Evolutionary conservation across 257 asterid species (phyloP).

Genomic region (Penstemon davidsonii): DNA sequence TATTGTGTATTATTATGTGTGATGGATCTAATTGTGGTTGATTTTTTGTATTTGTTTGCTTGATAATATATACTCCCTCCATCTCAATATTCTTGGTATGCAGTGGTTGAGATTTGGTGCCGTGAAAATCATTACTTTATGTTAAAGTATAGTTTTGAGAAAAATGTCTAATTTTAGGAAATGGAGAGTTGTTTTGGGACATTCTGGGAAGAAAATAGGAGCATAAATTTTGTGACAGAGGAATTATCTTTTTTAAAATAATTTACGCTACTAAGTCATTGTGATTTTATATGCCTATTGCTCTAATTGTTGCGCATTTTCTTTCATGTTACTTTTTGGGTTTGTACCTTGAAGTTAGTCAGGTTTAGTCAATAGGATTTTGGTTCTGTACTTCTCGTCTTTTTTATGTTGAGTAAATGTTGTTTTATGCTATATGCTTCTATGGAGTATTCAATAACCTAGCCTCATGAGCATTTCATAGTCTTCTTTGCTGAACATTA

Average conservation of each 20-base stretch:
- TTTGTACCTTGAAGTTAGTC: not conserved
- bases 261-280: not conserved
- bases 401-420: not conserved
- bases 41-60: not conserved
- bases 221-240: no score
- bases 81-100: no score
- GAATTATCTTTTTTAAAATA: no score
- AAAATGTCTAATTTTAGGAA: no score
- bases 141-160: no score
- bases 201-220: no score
- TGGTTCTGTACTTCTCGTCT: not conserved
- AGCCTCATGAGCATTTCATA: constrained; percentile 15
- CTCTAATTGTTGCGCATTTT: not conserved
- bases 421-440: not conserved
- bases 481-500: constrained; percentile 22
- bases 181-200: no score
- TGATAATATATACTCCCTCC: no score
- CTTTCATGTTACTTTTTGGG: not conserved
- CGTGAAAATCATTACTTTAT: no score
- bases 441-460: not conserved
- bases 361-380: not conserved
- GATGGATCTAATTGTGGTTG: not conserved
- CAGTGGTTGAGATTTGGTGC: no score
- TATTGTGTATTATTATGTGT: not conserved
- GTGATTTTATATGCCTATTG: not conserved